Evolutionary conservation across 2,329 filamentous ascomycete species (phyloP).

Genomic region (Colletotrichum chrysophilum): DNA sequence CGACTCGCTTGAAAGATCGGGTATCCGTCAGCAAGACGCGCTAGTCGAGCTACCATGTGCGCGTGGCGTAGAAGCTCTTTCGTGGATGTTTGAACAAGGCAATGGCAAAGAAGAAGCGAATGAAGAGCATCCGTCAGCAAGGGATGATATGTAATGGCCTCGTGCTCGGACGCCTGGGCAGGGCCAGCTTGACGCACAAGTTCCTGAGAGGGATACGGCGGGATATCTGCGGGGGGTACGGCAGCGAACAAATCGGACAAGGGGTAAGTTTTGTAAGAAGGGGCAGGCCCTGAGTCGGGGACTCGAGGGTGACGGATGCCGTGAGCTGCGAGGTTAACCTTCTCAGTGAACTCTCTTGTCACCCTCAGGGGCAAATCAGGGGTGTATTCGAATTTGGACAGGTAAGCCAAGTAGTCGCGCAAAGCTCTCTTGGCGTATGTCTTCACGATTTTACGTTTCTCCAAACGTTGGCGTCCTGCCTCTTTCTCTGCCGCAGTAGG

Average conservation of each 20-base stretch:
- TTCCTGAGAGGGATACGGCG: slow-evolving; percentile 64
- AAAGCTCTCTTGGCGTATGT: slow-evolving; percentile 77
- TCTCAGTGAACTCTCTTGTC: slow-evolving; percentile 60
- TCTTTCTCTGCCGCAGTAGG: slow-evolving; percentile 50
- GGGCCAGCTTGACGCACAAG: slow-evolving; percentile 32
- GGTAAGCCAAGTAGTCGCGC: slow-evolving; percentile 74
- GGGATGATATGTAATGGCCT: slow-evolving; percentile 81
- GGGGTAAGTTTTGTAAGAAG: slow-evolving; percentile 45
- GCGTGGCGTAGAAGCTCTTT: slow-evolving; percentile 82
- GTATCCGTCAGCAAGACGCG: slow-evolving; percentile 77
- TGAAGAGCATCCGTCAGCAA: slow-evolving; percentile 81
- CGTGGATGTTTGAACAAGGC: slow-evolving; percentile 77
- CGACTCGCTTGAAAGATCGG: slow-evolving; percentile 79
- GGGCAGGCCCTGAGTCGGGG: slow-evolving; percentile 5
- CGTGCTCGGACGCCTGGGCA: slow-evolving; percentile 43
- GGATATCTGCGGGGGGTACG: slow-evolving; percentile 69
- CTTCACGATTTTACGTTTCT: slow-evolving; percentile 73
- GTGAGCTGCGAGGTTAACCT: slow-evolving; percentile 61
- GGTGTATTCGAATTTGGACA: slow-evolving; percentile 80
- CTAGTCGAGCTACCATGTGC: slow-evolving; percentile 79
- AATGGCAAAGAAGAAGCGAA: slow-evolving; percentile 77
- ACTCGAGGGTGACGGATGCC: slow-evolving; percentile 45
- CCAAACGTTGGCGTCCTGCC: slow-evolving; percentile 32
- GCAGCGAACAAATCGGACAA: slow-evolving; percentile 73
- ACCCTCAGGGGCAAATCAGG: slow-evolving; percentile 68